phyloP scores from a whole-genome alignment of 2,329 filamentous ascomycete species.

The Anthostomella pinea region DNA sequence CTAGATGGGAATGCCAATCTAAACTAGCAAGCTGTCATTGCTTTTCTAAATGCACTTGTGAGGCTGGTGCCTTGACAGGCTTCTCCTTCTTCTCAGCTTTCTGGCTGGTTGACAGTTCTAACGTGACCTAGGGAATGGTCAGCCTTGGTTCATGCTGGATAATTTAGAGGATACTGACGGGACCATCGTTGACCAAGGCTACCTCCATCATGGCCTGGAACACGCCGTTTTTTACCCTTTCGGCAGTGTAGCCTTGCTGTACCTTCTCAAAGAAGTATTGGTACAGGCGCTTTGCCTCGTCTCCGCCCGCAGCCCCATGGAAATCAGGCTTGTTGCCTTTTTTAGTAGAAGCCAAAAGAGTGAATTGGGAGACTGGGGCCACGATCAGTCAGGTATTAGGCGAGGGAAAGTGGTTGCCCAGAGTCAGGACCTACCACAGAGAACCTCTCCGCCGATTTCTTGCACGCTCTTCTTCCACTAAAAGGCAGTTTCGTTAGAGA shows the following conservation, averaged over 20 bases:
- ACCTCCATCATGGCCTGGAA: constrained; percentile 99
- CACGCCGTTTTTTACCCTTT: constrained; percentile 87
- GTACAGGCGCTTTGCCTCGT: constrained; percentile 79
- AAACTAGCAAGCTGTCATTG: too few relatives aligned
- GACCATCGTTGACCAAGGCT: constrained; percentile 81
- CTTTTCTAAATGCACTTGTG: too few relatives aligned
- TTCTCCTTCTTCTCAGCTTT: constrained; percentile 16
- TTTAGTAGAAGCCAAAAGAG: constrained; percentile 85
- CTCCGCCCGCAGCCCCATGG: constrained; percentile 76
- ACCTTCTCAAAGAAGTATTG: constrained; percentile 79
- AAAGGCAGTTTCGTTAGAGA: too few relatives aligned
- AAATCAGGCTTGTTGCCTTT: constrained; percentile 97
- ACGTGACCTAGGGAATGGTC: constrained; percentile 35
- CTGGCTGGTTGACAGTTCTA: constrained; percentile 33
- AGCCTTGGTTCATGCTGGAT: constrained; percentile 3
- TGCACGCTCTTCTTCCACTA: constrained; percentile 89
- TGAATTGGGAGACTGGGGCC: constrained; percentile 86
- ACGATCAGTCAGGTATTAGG: constrained; percentile 1
- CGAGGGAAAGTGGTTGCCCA: background rate
- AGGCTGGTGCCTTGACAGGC: constrained; percentile 4
- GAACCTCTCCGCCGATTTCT: constrained; percentile 85
- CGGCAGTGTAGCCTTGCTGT: constrained; percentile 64
- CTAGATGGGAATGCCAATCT: too few relatives aligned
- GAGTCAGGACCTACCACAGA: constrained; percentile 86
- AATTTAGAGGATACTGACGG: constrained; percentile 41